These are phyloP conservation scores for Brasilioporus rufonigricans DNA, from an alignment of 768 basidiomycete species.

Conservation along the genomic window DNA sequence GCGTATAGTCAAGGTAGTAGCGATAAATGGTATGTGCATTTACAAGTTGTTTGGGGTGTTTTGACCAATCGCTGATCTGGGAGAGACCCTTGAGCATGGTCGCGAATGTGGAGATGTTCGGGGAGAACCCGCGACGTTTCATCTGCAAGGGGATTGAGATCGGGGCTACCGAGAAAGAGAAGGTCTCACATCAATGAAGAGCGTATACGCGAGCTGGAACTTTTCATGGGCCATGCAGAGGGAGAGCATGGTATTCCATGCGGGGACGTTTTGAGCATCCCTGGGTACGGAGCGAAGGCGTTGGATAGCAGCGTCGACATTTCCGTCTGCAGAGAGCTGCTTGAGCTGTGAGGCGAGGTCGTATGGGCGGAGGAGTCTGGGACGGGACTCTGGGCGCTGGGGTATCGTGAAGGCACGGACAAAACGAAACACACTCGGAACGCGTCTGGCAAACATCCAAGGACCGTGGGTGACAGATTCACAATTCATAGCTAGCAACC, in stretches of 20 bases:
- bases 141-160: conserved; percentile 47
- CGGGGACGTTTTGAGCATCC: conserved; percentile 69
- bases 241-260: conserved; percentile 81
- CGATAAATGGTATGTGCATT: conserved; percentile 62
- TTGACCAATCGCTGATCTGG: conserved; percentile 59
- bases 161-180: conserved; percentile 11
- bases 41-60: conserved; percentile 56
- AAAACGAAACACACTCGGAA: background rate
- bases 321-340: conserved; percentile 51
- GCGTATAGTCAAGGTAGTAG: conserved; percentile 50
- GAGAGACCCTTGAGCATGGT: conserved; percentile 68
- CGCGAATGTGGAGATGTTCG: conserved; percentile 63
- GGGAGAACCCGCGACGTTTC: conserved; percentile 79
- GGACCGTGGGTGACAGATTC: conserved; percentile 5
- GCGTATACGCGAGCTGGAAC: conserved; percentile 57
- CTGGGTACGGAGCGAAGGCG: conserved; percentile 68
- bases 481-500: background rate
- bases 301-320: conserved; percentile 59
- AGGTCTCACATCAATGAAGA: conserved; percentile 64
- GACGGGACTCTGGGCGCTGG: background rate
- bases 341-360: conserved; percentile 58
- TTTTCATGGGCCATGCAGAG: conserved; percentile 55
- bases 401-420: conserved; percentile 8
- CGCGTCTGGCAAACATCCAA: conserved; percentile 16
- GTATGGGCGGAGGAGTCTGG: conserved; percentile 55